Evolutionary conservation across 2,329 filamentous ascomycete genomes (phyloP).

Genomic region (Neoarthrinium moseri): DNA sequence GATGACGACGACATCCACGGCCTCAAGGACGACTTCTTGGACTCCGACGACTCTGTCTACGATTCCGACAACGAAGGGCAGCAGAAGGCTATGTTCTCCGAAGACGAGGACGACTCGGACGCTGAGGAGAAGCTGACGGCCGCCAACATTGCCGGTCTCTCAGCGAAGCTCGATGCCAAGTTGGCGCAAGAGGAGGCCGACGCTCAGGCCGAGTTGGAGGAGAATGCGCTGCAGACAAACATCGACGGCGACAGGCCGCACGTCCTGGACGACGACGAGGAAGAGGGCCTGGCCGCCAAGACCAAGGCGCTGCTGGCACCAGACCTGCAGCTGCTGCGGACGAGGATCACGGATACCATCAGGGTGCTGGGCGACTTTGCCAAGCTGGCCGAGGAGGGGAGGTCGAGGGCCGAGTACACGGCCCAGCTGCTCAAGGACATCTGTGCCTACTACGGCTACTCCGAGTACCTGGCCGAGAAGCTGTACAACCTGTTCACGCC

Average conservation of each 20-base stretch:
- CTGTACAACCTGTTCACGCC: constrained; percentile 90
- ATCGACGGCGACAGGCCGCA: constrained; percentile 75
- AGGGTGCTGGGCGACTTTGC: constrained; percentile 87
- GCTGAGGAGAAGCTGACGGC: constrained; percentile 88
- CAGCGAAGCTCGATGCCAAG: constrained; percentile 78
- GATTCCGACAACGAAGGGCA: constrained; percentile 69
- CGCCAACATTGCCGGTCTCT: constrained; percentile 92
- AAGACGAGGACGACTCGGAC: constrained; percentile 87
- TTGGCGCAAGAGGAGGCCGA: constrained; percentile 77
- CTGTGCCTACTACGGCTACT: constrained; percentile 96
- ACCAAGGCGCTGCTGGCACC: constrained; percentile 71
- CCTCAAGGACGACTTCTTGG: constrained; percentile 60
- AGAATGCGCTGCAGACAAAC: constrained; percentile 88
- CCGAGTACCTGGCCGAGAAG: constrained; percentile 91
- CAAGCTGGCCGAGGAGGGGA: constrained; percentile 74
- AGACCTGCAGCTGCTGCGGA: constrained; percentile 84
- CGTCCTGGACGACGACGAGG: constrained; percentile 60
- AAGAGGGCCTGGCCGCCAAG: constrained; percentile 58
- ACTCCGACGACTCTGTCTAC: constrained; percentile 60
- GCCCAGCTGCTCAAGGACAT: constrained; percentile 85
- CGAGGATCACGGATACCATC: constrained; percentile 88
- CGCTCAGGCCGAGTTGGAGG: constrained; percentile 80
- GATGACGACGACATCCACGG: constrained; percentile 28
- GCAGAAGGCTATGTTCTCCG: constrained; percentile 80
- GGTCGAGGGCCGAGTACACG: constrained; percentile 86